Percentiles rank a stretch among this genome's conserved stretches.
Evolutionary conservation across 768 basidiomycete genomes (phyloP).

Genomic region (Phlebiopsis gigantea): DNA sequence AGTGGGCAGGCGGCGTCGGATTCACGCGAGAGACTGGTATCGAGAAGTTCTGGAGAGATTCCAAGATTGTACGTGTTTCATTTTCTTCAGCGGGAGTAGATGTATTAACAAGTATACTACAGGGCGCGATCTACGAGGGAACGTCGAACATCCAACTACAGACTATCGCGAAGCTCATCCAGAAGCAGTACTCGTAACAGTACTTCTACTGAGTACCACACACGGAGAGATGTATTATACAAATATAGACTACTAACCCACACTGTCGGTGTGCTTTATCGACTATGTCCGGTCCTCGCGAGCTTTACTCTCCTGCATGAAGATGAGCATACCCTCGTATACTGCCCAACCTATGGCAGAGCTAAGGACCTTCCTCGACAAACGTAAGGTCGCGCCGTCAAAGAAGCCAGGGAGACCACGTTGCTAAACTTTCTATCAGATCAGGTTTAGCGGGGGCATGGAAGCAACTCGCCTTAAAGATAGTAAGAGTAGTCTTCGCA

Average conservation of each 20-base stretch:
- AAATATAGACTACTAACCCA: background rate
- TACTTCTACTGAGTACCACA: background rate
- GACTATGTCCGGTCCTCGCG: background rate
- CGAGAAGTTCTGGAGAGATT: slow-evolving; percentile 96
- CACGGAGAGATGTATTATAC: background rate
- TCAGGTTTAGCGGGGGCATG: background rate
- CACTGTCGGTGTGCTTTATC: too few relatives aligned
- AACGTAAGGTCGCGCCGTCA: slow-evolving; percentile 76
- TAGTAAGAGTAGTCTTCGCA: slow-evolving; percentile 52
- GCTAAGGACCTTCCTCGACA: slow-evolving; percentile 81
- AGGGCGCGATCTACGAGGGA: slow-evolving; percentile 92
- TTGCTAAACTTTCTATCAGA: slow-evolving; percentile 43
- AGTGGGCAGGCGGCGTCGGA: slow-evolving; percentile 93
- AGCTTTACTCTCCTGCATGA: slow-evolving; percentile 28
- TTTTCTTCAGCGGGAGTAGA: background rate
- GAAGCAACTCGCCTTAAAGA: slow-evolving; percentile 51
- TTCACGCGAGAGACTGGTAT: slow-evolving; percentile 87
- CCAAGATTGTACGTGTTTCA: slow-evolving; percentile 76
- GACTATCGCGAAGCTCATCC: slow-evolving; percentile 90
- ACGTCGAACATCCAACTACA: slow-evolving; percentile 98
- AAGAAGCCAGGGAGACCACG: slow-evolving; percentile 79
- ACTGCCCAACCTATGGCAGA: slow-evolving; percentile 92
- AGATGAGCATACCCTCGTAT: slow-evolving; percentile 73
- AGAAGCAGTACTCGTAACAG: slow-evolving; percentile 70
- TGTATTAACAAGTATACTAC: slow-evolving; percentile 1